A percentile compares a stretch with the other conserved stretches of the same genome.
Evolutionary conservation across 495 filamentous ascomycete species (phyloP).

Genomic region (Penicillium cataractarum): DNA sequence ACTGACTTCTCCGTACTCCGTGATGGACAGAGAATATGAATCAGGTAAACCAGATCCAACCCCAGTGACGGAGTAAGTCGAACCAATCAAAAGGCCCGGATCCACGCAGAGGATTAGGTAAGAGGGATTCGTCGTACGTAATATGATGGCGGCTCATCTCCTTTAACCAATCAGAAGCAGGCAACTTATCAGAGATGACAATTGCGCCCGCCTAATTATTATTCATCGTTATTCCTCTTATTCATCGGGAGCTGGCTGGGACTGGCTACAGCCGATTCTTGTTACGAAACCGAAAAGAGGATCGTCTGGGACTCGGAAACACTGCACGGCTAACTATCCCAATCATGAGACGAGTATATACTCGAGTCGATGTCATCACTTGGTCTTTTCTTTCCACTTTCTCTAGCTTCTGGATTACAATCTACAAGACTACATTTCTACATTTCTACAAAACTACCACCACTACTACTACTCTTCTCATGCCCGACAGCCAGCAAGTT

Average conservation of each 20-base stretch:
- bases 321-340: background rate
- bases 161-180: conserved; percentile 22
- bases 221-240: conserved; percentile 7
- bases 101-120: background rate
- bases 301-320: conserved; percentile 26
- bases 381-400: background rate
- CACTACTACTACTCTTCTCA: no score
- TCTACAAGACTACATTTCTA: no score
- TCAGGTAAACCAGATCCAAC: background rate
- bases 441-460: no score
- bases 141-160: conserved; percentile 21
- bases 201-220: conserved; percentile 22
- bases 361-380: conserved; percentile 5
- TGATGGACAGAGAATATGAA: background rate
- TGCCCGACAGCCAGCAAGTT: background rate
- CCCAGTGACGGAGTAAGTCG: background rate
- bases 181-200: conserved; percentile 34
- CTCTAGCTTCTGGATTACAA: background rate
- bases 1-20: background rate
- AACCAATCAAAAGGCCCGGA: background rate
- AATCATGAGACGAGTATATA: conserved; percentile 3
- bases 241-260: background rate
- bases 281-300: conserved; percentile 36
- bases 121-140: conserved; percentile 29
- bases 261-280: conserved; percentile 14